A percentile compares a stretch with the other conserved stretches of the same genome.
phyloP scores from a whole-genome alignment of 1,284 basidiomycete genomes.

The Ganoderma meredithae region DNA sequence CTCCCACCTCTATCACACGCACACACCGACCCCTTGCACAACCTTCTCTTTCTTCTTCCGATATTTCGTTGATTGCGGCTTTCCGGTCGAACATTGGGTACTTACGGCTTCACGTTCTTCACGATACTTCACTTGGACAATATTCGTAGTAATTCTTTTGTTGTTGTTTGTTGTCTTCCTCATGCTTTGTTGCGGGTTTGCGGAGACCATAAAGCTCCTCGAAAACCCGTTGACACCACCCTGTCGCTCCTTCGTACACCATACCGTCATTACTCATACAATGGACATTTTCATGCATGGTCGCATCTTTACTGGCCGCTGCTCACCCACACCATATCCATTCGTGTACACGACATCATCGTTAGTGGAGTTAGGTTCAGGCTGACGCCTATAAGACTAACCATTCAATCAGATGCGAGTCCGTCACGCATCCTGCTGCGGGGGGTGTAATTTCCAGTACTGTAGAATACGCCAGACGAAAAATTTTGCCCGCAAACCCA shows the following conservation, averaged over 20 bases:
- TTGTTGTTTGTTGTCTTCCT: constrained; percentile 2
- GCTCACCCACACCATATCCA: neutral
- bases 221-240: neutral
- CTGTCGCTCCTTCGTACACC: constrained; percentile 3
- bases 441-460: too few relatives aligned
- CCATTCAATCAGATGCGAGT: too few relatives aligned
- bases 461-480: too few relatives aligned
- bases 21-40: neutral
- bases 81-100: neutral
- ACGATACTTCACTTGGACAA: neutral
- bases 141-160: neutral
- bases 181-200: neutral
- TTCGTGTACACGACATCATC: too few relatives aligned
- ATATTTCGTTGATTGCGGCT: neutral
- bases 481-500: too few relatives aligned
- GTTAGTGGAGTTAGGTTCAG: too few relatives aligned
- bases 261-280: constrained; percentile 1
- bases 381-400: too few relatives aligned
- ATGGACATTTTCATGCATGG: neutral
- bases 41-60: neutral
- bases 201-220: neutral
- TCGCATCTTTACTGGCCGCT: neutral
- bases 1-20: neutral
- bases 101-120: neutral
- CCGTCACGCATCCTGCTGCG: too few relatives aligned